Evolutionary conservation across 208 protist species (phyloP), one percentile per base, ranked within the genome.

Genomic region (Spironucleus salmonicida): DNA sequence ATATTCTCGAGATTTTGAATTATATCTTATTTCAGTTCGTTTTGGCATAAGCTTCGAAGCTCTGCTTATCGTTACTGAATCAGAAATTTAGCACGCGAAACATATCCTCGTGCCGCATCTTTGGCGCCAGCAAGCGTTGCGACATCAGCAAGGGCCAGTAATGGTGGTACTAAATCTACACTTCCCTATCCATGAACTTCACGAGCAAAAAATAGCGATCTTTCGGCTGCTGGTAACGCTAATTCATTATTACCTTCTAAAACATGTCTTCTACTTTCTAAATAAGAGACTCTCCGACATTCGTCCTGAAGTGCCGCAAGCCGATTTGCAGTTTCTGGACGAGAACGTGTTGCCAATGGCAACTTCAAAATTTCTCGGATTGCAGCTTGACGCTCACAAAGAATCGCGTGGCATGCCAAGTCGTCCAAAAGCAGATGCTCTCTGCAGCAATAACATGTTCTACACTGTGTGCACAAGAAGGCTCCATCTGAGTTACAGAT

Each of bases 391-490:
- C 64, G 13, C 26, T 71, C 64, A 38, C 64, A 71, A 11, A 71
- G 34, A n/a, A 71, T 30, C n/a, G 64, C n/a, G 45, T 71, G 64
- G 40, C 64, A 71, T 2, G 64, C 64, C 15, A 71, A 38, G n/a
- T 71, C 64, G 38, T 71, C 64, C 38, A 71, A 38, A n/a, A 71
- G 64, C 38, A 71, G n/a, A 38, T 71, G 64, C 64, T 71, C 64
- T n/a, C 64, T n/a, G 38, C 64, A 71, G n/a, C 64, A 71, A 71
- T 71, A 71, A 35, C 64, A 71, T 9, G 30, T 45, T 45, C 64
- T n/a, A 45, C 64, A 71, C 34, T 45, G 64, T 42, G 7, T 71
- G n/a, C 64, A 71, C 9, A 71, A 38, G 38, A 71, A 71, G 19
- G 64, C 26, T 15, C 64, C 64, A 30, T 71, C 64, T 40, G 64